Base-by-base conservation (phyloP, 768 basidiomycete species). In the Trametes punicea region DNA sequence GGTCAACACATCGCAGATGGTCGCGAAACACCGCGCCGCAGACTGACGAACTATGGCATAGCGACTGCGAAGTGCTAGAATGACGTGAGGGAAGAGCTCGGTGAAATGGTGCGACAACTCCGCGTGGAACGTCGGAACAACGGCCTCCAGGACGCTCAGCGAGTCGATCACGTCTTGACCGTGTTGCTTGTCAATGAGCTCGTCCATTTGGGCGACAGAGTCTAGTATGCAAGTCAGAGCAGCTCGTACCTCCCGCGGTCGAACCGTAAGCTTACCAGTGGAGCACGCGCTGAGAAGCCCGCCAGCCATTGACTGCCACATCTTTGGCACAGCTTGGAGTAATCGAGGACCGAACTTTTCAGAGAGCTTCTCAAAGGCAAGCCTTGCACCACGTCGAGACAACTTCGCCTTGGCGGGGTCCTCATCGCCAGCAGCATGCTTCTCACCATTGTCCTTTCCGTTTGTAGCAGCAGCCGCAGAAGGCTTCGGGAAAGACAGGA, bases 81-180 rank as follows among this genome's bases (percentile, higher is more conserved):
- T 75, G 62, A 98, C 76, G 62, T 83, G 77, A 0, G 93, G 93
- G 63, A 98, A 87, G 8, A 92, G 77, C 52, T 83, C 79, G 10
- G 74, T 68, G 40, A 98, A 79, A 61, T 81, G 85, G 0, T 81
- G 74, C 76, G 88, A 84, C 2, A 98, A 77, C 3, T 80, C 74
- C 38, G 80, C 71, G 61, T 93, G 83, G 42, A 98, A 77, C 6
- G 86, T 81, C 1, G 90, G 88, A 2, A 85, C 81, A 46, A 93
- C 79, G 16, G 90, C 86, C 61, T 93, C 88, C 16, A 98, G 76
- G 34, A 95, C 89, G 55, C 93, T 96, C 45, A 98, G 75, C 7
- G 89, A 88, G 72, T 99, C 97, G 55, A 99, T 85, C 30, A 98
- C 84, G 65, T 91, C 90, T 68, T 98, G 94, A 0, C 91, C 93